A percentile compares a stretch with the other conserved stretches of the same genome.
Conservation (phyloP, 2,329 filamentous ascomycete genomes). For the Ceratocystis ficicola region DNA sequence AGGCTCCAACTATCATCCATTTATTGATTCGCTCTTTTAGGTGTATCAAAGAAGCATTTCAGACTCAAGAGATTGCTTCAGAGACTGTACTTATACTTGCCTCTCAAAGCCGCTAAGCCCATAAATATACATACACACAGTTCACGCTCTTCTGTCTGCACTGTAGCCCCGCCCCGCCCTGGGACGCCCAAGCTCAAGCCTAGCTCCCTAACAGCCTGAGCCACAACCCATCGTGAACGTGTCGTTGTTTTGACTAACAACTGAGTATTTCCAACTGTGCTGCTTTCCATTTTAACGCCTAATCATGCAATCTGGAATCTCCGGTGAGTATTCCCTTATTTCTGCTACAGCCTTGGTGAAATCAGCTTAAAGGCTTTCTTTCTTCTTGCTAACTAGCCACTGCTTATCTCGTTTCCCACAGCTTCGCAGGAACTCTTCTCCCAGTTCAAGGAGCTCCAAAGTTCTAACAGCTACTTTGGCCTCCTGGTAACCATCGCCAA, state of each 20-base stretch:
- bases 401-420: slow-evolving; percentile 28
- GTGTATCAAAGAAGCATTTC: no score
- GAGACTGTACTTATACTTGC: slow-evolving; percentile 10
- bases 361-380: not conserved
- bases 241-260: not conserved
- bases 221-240: slow-evolving; percentile 3
- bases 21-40: no score
- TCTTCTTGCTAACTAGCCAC: not conserved
- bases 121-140: slow-evolving; percentile 17
- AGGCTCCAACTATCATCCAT: no score
- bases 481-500: slow-evolving; percentile 58
- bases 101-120: not conserved
- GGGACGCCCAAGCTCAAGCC: slow-evolving; percentile 16
- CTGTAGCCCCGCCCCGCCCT: slow-evolving; percentile 10
- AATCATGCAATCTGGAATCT: slow-evolving; percentile 66
- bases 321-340: slow-evolving; percentile 38
- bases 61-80: not conserved
- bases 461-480: slow-evolving; percentile 49
- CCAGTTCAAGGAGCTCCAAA: slow-evolving; percentile 59
- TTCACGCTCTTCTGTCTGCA: not conserved
- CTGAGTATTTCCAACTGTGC: not conserved
- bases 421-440: slow-evolving; percentile 66
- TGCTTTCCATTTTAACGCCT: not conserved
- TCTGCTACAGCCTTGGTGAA: not conserved
- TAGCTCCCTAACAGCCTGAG: slow-evolving; percentile 1